A percentile compares a stretch with the other conserved stretches of the same genome.
Conservation (phyloP, 2,329 filamentous ascomycete genomes). For the Aspergillus calidoustus region DNA sequence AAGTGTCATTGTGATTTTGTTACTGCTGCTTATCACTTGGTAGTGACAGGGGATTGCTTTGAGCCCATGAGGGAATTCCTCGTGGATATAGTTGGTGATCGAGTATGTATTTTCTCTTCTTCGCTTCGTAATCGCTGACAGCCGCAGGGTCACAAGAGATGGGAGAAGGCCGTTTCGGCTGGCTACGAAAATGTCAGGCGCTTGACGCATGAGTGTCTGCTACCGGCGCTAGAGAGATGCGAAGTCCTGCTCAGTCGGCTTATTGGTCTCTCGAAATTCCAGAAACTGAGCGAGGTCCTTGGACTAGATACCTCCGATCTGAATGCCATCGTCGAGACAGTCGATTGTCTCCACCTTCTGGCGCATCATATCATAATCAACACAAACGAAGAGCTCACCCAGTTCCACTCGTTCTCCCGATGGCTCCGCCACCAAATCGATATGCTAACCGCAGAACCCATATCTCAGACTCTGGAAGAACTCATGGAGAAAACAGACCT, state of each 20-base stretch:
- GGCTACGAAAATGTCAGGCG: constrained; percentile 78
- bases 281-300: constrained; percentile 68
- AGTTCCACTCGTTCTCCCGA: constrained; percentile 77
- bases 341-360: constrained; percentile 75
- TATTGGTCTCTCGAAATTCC: constrained; percentile 79
- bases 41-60: constrained; percentile 80
- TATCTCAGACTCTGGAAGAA: constrained; percentile 66
- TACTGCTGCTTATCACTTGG: constrained; percentile 79
- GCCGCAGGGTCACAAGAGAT: constrained; percentile 81
- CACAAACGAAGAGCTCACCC: constrained; percentile 74
- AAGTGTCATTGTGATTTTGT: constrained; percentile 69
- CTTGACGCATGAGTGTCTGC: constrained; percentile 82
- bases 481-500: constrained; percentile 76
- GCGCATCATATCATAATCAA: constrained; percentile 73
- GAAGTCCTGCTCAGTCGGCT: constrained; percentile 81
- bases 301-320: constrained; percentile 69
- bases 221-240: constrained; percentile 85
- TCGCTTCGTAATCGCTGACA: constrained; percentile 13
- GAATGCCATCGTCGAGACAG: constrained; percentile 65
- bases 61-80: constrained; percentile 83
- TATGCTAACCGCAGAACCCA: constrained; percentile 68
- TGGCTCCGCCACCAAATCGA: constrained; percentile 89
- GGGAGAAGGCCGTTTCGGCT: constrained; percentile 83
- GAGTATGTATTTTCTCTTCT: constrained; percentile 57
- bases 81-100: constrained; percentile 77